Percentiles rank a stretch among this genome's conserved stretches.
These are phyloP conservation scores for Pseudoneurospora amorphoporcata DNA, from an alignment of 495 filamentous ascomycete species.

Conservation along the genomic window DNA sequence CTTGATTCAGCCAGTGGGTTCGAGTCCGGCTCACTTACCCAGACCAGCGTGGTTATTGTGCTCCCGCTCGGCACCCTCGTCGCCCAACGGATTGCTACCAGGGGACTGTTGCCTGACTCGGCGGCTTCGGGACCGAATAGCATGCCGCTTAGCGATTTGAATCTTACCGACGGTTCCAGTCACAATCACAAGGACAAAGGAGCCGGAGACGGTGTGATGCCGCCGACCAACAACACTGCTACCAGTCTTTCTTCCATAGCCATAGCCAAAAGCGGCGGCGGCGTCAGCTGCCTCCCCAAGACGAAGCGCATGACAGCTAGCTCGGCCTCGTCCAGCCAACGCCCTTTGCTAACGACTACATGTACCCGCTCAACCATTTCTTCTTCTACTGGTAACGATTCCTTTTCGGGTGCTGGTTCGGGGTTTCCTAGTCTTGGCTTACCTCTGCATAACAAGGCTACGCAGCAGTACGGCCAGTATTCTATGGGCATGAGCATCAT, in stretches of 20 bases:
- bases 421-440: background rate
- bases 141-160: background rate
- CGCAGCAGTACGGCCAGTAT: background rate
- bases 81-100: constrained; percentile 43
- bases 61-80: constrained; percentile 72
- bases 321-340: background rate
- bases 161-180: background rate
- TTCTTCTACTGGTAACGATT: background rate
- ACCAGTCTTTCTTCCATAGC: background rate
- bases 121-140: background rate
- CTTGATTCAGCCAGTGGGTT: constrained; percentile 21
- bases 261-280: background rate
- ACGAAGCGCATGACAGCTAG: background rate
- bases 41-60: constrained; percentile 61
- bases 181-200: background rate
- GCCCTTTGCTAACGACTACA: background rate
- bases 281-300: background rate
- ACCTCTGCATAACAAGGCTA: background rate
- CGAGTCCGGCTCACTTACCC: constrained; percentile 48
- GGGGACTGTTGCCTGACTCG: background rate
- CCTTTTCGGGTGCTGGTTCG: background rate
- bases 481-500: background rate
- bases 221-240: background rate
- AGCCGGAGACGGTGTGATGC: background rate
- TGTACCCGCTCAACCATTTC: background rate